Evolutionary conservation across 2,329 filamentous ascomycete species (phyloP).

Genomic region (Didymella lethalis): DNA sequence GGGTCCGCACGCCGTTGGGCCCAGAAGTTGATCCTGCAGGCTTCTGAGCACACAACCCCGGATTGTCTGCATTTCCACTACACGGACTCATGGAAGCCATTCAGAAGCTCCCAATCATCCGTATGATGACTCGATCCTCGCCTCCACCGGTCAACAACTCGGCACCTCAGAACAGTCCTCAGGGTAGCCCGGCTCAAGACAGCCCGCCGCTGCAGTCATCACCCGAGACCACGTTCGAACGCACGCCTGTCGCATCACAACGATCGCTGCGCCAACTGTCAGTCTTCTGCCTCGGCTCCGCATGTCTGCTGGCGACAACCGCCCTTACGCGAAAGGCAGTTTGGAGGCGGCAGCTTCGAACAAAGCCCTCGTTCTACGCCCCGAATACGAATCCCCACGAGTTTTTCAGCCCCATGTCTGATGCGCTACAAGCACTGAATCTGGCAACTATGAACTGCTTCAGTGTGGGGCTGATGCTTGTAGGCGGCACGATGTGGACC

Average conservation of each 20-base stretch:
- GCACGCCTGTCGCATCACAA: slow-evolving; percentile 52
- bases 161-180: slow-evolving; percentile 6
- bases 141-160: slow-evolving; percentile 28
- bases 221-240: slow-evolving; percentile 34
- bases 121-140: slow-evolving; percentile 38
- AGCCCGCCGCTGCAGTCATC: slow-evolving; percentile 21
- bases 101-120: slow-evolving; percentile 30
- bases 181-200: slow-evolving; percentile 13
- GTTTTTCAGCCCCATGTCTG: slow-evolving; percentile 68
- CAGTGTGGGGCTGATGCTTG: slow-evolving; percentile 75
- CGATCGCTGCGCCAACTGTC: slow-evolving; percentile 69
- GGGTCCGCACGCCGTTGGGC: slow-evolving; percentile 29
- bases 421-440: slow-evolving; percentile 83
- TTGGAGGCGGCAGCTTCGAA: slow-evolving; percentile 65
- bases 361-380: slow-evolving; percentile 75
- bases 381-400: slow-evolving; percentile 61
- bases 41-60: slow-evolving; percentile 22
- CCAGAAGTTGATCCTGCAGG: slow-evolving; percentile 33
- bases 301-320: slow-evolving; percentile 77
- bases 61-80: slow-evolving; percentile 21
- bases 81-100: slow-evolving; percentile 32
- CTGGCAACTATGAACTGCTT: slow-evolving; percentile 87
- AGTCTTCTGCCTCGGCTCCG: slow-evolving; percentile 76
- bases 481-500: slow-evolving; percentile 77
- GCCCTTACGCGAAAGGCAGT: slow-evolving; percentile 71